Percentiles rank a stretch among this genome's conserved stretches.
Evolutionary conservation across 768 basidiomycete species (phyloP).

Genomic region (Mycena maculata): DNA sequence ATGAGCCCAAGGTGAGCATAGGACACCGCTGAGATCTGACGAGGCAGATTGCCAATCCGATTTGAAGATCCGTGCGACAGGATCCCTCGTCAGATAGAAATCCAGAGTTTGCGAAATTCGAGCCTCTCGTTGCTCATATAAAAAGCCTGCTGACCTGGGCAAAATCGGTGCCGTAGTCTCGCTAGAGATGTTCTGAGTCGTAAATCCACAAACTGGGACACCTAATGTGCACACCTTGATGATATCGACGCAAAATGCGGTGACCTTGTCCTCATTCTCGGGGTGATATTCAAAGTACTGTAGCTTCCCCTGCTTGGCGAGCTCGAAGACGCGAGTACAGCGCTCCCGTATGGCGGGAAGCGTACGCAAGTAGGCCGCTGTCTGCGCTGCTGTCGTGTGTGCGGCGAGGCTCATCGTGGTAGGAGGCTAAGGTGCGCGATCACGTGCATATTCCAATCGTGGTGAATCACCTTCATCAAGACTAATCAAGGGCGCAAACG

Average conservation of each 20-base stretch:
- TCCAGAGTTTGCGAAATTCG: no score
- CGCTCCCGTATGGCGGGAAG: conserved; percentile 92
- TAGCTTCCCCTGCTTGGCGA: conserved; percentile 79
- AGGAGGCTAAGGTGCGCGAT: neutral
- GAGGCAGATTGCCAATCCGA: no score
- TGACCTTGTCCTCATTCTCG: conserved; percentile 75
- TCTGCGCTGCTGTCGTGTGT: conserved; percentile 47
- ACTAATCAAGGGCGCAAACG: no score
- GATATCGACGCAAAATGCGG: conserved; percentile 78
- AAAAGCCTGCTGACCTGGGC: conserved; percentile 57
- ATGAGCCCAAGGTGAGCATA: no score
- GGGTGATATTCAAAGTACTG: conserved; percentile 90
- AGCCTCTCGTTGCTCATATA: no score
- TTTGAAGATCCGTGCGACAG: no score
- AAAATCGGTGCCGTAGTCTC: conserved; percentile 83
- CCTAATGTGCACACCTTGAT: conserved; percentile 69
- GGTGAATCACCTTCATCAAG: no score
- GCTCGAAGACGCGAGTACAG: conserved; percentile 80
- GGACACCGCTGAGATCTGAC: no score
- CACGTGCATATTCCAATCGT: no score
- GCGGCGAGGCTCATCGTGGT: conserved; percentile 48
- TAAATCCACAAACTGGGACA: neutral
- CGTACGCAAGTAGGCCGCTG: conserved; percentile 80
- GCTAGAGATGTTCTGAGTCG: conserved; percentile 52
- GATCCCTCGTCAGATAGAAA: no score